Evolutionary conservation across 1,284 basidiomycete genomes (phyloP).

Genomic region (Tilletia setariae): DNA sequence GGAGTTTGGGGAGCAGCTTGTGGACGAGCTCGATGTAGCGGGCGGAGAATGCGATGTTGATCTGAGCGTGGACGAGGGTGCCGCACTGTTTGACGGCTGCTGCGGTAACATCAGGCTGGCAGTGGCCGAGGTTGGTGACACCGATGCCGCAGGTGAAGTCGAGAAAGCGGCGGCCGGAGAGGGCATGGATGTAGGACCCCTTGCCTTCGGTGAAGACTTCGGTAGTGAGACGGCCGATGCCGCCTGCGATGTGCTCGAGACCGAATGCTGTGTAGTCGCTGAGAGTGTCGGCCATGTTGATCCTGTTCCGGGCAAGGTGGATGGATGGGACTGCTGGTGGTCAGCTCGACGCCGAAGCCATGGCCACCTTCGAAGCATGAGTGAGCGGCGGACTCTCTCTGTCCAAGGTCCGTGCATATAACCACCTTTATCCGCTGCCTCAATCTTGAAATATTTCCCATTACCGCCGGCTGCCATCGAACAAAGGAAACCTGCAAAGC

Average conservation of each 20-base stretch:
- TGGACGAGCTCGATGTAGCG: constrained; percentile 42
- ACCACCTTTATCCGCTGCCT: too few relatives aligned
- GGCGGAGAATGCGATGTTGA: constrained; percentile 47
- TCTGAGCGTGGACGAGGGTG: constrained; percentile 49
- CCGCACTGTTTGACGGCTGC: constrained; percentile 47
- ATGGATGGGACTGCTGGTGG: neutral
- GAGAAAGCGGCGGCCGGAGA: constrained; percentile 42
- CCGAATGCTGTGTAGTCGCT: constrained; percentile 35
- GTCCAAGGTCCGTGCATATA: too few relatives aligned
- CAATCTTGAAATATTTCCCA: too few relatives aligned
- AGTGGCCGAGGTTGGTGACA: constrained; percentile 52
- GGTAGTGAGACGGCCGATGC: constrained; percentile 45
- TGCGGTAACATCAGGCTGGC: constrained; percentile 47
- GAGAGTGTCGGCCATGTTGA: constrained; percentile 6
- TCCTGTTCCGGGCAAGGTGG: neutral
- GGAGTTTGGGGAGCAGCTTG: constrained; percentile 61
- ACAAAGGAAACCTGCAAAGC: too few relatives aligned
- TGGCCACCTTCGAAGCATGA: too few relatives aligned
- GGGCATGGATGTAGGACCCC: constrained; percentile 44
- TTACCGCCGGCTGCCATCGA: too few relatives aligned
- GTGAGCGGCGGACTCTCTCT: too few relatives aligned
- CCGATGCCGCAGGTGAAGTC: constrained; percentile 52
- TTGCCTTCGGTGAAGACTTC: constrained; percentile 43
- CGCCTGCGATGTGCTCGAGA: constrained; percentile 43
- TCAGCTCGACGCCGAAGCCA: neutral